Percentiles rank a stretch among this genome's conserved stretches.
phyloP scores from a whole-genome alignment of 2,329 filamentous ascomycete species.

The Aspergillus amoenus region DNA sequence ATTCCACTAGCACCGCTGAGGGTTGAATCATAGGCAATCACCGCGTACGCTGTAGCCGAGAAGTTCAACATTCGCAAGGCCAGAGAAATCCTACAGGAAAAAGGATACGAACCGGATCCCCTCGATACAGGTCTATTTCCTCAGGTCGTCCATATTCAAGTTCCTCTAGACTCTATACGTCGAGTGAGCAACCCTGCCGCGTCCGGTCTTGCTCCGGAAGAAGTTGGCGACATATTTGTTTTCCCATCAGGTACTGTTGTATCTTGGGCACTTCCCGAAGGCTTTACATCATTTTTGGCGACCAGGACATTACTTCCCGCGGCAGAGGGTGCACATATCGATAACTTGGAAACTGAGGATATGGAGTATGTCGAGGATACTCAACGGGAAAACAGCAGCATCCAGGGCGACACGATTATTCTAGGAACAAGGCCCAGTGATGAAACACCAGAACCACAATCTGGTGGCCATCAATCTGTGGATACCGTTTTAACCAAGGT shows the following conservation, averaged over 20 bases:
- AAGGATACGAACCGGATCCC: slow-evolving; percentile 64
- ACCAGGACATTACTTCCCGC: slow-evolving; percentile 73
- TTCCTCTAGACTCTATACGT: slow-evolving; percentile 47
- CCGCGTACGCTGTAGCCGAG: slow-evolving; percentile 68
- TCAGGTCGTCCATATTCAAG: slow-evolving; percentile 63
- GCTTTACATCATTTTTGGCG: slow-evolving; percentile 67
- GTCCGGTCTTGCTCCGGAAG: slow-evolving; percentile 41
- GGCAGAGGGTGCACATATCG: slow-evolving; percentile 70
- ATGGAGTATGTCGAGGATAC: slow-evolving; percentile 81
- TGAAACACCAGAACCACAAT: slow-evolving; percentile 20
- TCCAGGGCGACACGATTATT: slow-evolving; percentile 85
- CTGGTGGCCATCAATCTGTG: slow-evolving; percentile 38
- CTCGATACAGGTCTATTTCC: slow-evolving; percentile 61
- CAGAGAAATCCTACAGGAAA: slow-evolving; percentile 56
- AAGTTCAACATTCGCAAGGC: slow-evolving; percentile 62
- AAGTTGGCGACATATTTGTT: slow-evolving; percentile 83
- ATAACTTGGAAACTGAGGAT: slow-evolving; percentile 79
- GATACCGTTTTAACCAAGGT: slow-evolving; percentile 83
- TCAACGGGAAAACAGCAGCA: slow-evolving; percentile 68
- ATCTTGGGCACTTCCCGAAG: slow-evolving; percentile 81
- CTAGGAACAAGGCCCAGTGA: slow-evolving; percentile 68
- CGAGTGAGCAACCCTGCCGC: slow-evolving; percentile 43
- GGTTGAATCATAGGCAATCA: slow-evolving; percentile 48
- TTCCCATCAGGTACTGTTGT: slow-evolving; percentile 95
- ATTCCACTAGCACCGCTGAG: slow-evolving; percentile 15